A percentile compares a stretch with the other conserved stretches of the same genome.
These are phyloP conservation scores for Barnettozyma sucrosica DNA, from an alignment of 805 yeast species.

Conservation along the genomic window DNA sequence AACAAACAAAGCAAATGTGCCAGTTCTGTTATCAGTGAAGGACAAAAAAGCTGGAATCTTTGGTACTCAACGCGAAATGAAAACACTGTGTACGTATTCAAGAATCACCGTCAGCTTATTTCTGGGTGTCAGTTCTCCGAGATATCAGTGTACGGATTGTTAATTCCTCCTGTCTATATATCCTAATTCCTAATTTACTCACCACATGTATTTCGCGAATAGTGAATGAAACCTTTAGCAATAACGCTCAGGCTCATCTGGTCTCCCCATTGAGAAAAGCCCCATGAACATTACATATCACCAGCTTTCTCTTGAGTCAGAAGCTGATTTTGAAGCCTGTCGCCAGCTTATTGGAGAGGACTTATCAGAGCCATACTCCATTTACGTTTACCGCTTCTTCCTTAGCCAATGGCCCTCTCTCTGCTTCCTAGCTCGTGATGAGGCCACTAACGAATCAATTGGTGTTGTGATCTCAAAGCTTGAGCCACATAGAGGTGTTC, in stretches of 20 bases:
- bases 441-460: slow-evolving; percentile 36
- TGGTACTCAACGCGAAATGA: too few species aligned
- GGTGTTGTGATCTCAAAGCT: slow-evolving; percentile 84
- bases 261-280: neutral
- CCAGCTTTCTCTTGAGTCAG: slow-evolving; percentile 21
- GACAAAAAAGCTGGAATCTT: too few species aligned
- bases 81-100: too few species aligned
- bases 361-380: slow-evolving; percentile 89
- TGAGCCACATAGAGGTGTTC: slow-evolving; percentile 65
- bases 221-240: too few species aligned
- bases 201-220: too few species aligned
- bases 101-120: too few species aligned
- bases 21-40: neutral
- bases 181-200: too few species aligned
- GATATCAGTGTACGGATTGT: too few species aligned
- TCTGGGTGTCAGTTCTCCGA: too few species aligned
- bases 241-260: too few species aligned
- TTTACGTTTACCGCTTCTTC: slow-evolving; percentile 88
- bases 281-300: slow-evolving; percentile 16
- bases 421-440: slow-evolving; percentile 56
- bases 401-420: slow-evolving; percentile 87
- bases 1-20: neutral
- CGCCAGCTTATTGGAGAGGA: slow-evolving; percentile 60
- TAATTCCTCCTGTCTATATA: too few species aligned
- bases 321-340: slow-evolving; percentile 43